Conservation (phyloP, 139 green algal species). For the Klebsormidium nitens region DNA sequence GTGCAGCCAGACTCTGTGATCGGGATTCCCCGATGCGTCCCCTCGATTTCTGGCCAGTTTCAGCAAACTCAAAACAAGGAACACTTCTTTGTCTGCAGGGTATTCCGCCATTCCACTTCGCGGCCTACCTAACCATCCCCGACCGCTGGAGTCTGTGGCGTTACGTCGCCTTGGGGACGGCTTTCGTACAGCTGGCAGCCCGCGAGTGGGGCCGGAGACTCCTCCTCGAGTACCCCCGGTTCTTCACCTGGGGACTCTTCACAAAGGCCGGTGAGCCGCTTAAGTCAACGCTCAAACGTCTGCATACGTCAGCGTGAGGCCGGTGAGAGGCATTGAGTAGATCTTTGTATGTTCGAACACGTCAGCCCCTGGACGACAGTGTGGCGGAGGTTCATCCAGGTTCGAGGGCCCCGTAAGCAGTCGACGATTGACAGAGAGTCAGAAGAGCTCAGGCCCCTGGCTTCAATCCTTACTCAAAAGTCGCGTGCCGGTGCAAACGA, state of each 20-base stretch:
- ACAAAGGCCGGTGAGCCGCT: slow-evolving; percentile 17
- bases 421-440: no score
- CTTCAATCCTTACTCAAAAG: no score
- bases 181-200: slow-evolving; percentile 2
- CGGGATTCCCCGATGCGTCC: background rate
- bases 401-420: no score
- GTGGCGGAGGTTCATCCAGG: no score
- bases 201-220: slow-evolving; percentile 21
- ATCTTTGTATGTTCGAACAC: background rate
- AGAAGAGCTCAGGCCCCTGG: no score
- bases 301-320: background rate
- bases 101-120: slow-evolving; percentile 26
- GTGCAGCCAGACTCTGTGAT: background rate
- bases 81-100: background rate
- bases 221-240: slow-evolving; percentile 13
- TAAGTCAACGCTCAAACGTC: background rate
- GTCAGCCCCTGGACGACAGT: no score
- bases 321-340: background rate
- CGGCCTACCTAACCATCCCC: slow-evolving; percentile 28
- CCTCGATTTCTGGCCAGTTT: no score
- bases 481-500: no score
- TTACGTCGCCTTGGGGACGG: slow-evolving; percentile 9
- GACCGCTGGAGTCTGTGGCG: slow-evolving; percentile 15
- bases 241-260: slow-evolving; percentile 35
- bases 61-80: slow-evolving; percentile 3